Percentiles rank a stretch among this genome's conserved stretches.
Evolutionary conservation across 305 asterid genomes (phyloP).

Genomic region (Solanum hybrid): DNA sequence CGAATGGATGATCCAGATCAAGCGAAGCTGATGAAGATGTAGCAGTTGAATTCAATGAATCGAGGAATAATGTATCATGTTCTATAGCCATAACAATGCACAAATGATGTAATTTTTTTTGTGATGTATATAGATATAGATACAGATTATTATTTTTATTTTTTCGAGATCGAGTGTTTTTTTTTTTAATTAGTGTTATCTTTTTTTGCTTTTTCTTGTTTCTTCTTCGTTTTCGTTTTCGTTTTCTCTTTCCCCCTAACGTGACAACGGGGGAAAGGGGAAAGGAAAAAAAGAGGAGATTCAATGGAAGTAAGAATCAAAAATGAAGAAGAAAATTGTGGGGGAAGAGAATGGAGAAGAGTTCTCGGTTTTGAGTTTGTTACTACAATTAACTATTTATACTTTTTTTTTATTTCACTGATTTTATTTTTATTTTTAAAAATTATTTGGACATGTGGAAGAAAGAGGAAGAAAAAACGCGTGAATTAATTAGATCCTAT

Average conservation of each 20-base stretch:
- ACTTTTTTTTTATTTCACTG: not conserved
- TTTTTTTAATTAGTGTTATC: not conserved
- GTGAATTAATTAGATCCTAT: not conserved
- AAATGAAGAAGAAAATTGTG: not conserved
- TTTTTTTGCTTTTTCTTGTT: not conserved
- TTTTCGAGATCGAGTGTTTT: not conserved
- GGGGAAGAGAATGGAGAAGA: slow-evolving; percentile 1
- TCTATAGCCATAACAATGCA: not conserved
- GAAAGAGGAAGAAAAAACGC: not conserved
- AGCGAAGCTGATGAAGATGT: not conserved
- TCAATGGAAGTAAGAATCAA: not conserved
- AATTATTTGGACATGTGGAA: not conserved
- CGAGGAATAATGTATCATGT: not conserved
- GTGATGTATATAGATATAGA: not conserved
- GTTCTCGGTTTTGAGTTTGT: not conserved
- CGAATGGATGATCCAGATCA: slow-evolving; percentile 1
- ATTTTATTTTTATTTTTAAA: not conserved
- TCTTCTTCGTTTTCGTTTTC: not conserved
- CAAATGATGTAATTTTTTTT: not conserved
- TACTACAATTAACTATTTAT: not conserved
- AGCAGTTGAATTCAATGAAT: not conserved
- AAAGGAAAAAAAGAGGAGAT: not conserved
- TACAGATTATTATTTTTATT: no score
- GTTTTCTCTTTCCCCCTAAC: not conserved
- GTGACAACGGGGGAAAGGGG: not conserved